Conservation (phyloP, 148 eudicot genomes). For the Polygonum aviculare region DNA sequence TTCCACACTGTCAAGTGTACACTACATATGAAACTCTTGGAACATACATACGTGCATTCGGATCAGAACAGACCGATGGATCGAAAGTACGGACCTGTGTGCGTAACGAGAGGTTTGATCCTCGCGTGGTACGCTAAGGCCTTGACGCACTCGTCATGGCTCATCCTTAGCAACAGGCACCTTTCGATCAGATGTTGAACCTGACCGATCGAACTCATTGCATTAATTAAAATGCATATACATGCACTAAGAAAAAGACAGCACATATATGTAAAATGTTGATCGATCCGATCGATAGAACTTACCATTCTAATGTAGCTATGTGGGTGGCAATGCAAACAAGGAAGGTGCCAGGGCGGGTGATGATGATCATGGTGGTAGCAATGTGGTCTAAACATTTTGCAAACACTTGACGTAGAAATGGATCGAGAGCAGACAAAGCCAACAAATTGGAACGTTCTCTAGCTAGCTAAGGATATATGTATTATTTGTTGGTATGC, state of each 20-base stretch:
- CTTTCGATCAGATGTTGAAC: conserved; percentile 81
- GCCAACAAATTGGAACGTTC: no score
- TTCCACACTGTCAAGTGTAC: conserved; percentile 44
- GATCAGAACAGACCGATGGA: not conserved
- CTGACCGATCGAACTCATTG: conserved; percentile 15
- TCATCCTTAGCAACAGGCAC: conserved; percentile 63
- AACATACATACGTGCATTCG: not conserved
- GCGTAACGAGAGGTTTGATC: conserved; percentile 52
- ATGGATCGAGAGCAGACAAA: no score
- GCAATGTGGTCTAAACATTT: not conserved
- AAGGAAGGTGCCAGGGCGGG: conserved; percentile 20
- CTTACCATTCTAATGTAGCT: conserved; percentile 70
- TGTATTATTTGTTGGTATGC: no score
- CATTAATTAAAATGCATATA: not conserved
- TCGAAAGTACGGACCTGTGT: conserved; percentile 32
- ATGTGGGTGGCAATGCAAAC: conserved; percentile 77
- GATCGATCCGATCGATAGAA: not conserved
- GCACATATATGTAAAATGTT: not conserved
- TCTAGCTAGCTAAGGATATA: no score
- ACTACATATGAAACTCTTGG: no score
- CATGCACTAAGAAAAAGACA: not conserved
- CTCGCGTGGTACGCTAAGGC: conserved; percentile 59
- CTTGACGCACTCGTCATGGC: conserved; percentile 56
- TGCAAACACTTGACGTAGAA: no score
- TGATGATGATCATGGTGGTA: not conserved